Conservation (phyloP, 2,329 filamentous ascomycete species). For the Westerdykella ornata region DNA sequence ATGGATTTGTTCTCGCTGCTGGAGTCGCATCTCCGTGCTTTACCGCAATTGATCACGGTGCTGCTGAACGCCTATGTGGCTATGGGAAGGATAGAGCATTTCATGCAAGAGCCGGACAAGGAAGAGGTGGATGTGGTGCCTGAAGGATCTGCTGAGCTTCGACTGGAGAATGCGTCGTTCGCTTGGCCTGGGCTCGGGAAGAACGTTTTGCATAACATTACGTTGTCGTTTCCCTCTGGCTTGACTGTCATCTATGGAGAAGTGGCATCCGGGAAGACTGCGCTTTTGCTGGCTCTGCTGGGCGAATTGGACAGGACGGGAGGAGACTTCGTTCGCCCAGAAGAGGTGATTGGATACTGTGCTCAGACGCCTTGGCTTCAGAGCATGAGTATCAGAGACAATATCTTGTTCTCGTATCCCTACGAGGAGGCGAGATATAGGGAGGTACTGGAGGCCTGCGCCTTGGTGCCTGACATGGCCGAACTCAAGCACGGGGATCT, state of each 20-base stretch:
- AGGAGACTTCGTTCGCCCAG: slow-evolving; percentile 48
- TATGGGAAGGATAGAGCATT: slow-evolving; percentile 72
- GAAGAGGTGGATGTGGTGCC: slow-evolving; percentile 43
- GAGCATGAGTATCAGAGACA: slow-evolving; percentile 63
- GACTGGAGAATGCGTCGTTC: slow-evolving; percentile 62
- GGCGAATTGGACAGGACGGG: slow-evolving; percentile 52
- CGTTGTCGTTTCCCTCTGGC: slow-evolving; percentile 49
- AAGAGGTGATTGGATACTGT: slow-evolving; percentile 57
- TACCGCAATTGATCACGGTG: slow-evolving; percentile 68
- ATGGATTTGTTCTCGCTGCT: slow-evolving; percentile 73
- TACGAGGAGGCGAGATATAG: slow-evolving; percentile 65
- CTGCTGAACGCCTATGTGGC: slow-evolving; percentile 78
- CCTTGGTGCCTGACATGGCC: slow-evolving; percentile 54
- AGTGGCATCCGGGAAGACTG: slow-evolving; percentile 59
- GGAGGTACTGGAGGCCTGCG: slow-evolving; percentile 60
- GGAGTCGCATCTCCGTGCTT: slow-evolving; percentile 63
- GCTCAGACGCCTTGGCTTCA: slow-evolving; percentile 62
- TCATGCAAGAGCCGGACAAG: slow-evolving; percentile 81
- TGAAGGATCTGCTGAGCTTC: slow-evolving; percentile 34
- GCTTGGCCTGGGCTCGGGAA: slow-evolving; percentile 66
- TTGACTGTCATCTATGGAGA: slow-evolving; percentile 58
- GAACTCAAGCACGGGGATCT: slow-evolving; percentile 59
- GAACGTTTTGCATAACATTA: slow-evolving; percentile 50
- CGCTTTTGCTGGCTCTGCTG: slow-evolving; percentile 52
- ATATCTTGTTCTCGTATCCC: slow-evolving; percentile 57